Conservation (phyloP, 352 stramenopile genomes). For the Phytophthora sp. region DNA sequence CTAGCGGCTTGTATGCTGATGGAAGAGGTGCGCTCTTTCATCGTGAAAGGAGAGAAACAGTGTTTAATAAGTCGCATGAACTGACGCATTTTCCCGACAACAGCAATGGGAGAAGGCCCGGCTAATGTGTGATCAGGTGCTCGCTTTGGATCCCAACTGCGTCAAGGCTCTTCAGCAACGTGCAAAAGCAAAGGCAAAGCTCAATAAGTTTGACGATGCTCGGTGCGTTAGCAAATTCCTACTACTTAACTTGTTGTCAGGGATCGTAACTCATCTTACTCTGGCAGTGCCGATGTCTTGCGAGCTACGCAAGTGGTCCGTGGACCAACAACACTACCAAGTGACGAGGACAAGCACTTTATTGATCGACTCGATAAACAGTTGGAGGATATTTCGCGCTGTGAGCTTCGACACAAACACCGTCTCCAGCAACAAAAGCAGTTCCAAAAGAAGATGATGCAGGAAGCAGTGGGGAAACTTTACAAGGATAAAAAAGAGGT, state of each 20-base stretch:
- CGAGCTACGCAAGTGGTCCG: slow-evolving; percentile 38
- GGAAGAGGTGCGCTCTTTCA: slow-evolving; percentile 45
- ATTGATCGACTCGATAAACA: slow-evolving; percentile 51
- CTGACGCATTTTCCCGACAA: background rate
- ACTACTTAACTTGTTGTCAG: too few species aligned
- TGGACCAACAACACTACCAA: slow-evolving; percentile 8
- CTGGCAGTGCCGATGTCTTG: slow-evolving; percentile 35
- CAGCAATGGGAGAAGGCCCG: slow-evolving; percentile 76
- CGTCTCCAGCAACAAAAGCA: slow-evolving; percentile 42
- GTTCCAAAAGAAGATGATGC: slow-evolving; percentile 86
- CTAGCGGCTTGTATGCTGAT: slow-evolving; percentile 78
- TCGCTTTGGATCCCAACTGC: slow-evolving; percentile 49
- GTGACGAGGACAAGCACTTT: slow-evolving; percentile 7
- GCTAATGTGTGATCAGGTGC: slow-evolving; percentile 62
- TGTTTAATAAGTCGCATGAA: background rate
- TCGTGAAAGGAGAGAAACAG: background rate
- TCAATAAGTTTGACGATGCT: slow-evolving; percentile 64
- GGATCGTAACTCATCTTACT: background rate
- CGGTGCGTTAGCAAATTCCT: slow-evolving; percentile 37
- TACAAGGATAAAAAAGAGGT: slow-evolving; percentile 74
- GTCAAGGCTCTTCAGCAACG: slow-evolving; percentile 70
- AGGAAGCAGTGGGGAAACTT: slow-evolving; percentile 63
- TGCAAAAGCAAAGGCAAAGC: slow-evolving; percentile 54
- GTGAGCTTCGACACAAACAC: slow-evolving; percentile 50
- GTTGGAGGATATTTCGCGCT: slow-evolving; percentile 51